Conservation (phyloP, 2,329 filamentous ascomycete genomes). For the Talaromyces sp. region DNA sequence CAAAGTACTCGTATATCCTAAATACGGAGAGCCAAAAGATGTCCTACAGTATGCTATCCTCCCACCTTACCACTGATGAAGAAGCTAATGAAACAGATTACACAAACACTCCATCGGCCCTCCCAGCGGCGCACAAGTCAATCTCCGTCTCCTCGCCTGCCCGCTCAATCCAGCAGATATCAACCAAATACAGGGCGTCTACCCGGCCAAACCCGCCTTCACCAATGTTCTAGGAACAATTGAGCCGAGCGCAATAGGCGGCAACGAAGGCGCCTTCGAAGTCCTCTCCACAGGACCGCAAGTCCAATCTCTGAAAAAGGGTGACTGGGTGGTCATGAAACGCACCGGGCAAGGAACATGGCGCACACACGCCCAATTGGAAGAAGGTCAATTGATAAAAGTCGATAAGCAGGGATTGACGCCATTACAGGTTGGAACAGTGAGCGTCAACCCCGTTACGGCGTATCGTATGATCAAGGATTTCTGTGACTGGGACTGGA, state of each 20-base stretch:
- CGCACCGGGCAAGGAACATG: slow-evolving; percentile 84
- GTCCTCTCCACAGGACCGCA: slow-evolving; percentile 67
- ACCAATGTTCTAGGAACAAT: slow-evolving; percentile 71
- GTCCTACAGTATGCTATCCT: slow-evolving; percentile 38
- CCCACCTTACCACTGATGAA: background rate
- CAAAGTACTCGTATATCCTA: slow-evolving; percentile 48
- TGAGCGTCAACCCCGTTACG: slow-evolving; percentile 88
- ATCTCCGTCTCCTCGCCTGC: slow-evolving; percentile 81
- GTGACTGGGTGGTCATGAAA: slow-evolving; percentile 93
- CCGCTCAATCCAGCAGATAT: slow-evolving; percentile 97
- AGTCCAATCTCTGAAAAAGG: slow-evolving; percentile 62
- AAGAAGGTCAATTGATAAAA: slow-evolving; percentile 60
- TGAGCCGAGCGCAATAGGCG: slow-evolving; percentile 61
- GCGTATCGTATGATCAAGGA: slow-evolving; percentile 90
- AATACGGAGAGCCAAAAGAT: slow-evolving; percentile 50
- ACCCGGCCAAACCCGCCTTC: slow-evolving; percentile 80
- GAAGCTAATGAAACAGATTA: slow-evolving; percentile 28
- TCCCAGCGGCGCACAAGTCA: slow-evolving; percentile 61
- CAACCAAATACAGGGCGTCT: slow-evolving; percentile 96
- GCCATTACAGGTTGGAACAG: slow-evolving; percentile 77
- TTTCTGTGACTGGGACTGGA: slow-evolving; percentile 58
- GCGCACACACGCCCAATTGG: slow-evolving; percentile 80
- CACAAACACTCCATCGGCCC: slow-evolving; percentile 51
- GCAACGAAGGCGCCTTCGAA: slow-evolving; percentile 90
- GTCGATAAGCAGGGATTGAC: slow-evolving; percentile 69